Evolutionary conservation across 163 green algal genomes (phyloP).

Genomic region (Scenedesmus sp.): DNA sequence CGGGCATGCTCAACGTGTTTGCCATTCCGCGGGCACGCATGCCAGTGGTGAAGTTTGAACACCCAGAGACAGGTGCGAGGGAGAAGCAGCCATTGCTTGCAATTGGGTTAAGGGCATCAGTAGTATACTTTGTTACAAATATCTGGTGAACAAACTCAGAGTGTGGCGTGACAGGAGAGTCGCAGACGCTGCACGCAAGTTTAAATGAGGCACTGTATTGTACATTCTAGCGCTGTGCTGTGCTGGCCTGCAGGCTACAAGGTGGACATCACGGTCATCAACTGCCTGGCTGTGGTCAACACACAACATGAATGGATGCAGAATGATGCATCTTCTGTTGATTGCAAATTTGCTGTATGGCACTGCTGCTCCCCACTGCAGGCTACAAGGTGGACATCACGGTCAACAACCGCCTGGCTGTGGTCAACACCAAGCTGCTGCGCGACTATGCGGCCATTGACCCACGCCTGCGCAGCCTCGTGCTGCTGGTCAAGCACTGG

Average conservation of each 20-base stretch:
- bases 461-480: conserved; percentile 73
- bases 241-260: no score
- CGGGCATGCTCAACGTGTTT: conserved; percentile 64
- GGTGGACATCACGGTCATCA: background rate
- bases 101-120: background rate
- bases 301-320: background rate
- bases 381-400: conserved; percentile 83
- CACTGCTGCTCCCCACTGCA: background rate
- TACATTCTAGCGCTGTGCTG: no score
- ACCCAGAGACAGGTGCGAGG: conserved; percentile 60
- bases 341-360: background rate
- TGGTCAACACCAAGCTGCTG: conserved; percentile 94
- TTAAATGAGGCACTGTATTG: no score
- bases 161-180: no score
- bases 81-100: conserved; percentile 22
- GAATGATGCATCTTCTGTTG: background rate
- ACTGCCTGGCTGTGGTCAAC: background rate
- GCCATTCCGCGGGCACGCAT: conserved; percentile 78
- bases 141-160: no score
- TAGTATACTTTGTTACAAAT: background rate
- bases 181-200: no score
- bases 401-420: conserved; percentile 93
- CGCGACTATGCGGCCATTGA: conserved; percentile 83
- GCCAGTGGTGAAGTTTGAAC: conserved; percentile 89
- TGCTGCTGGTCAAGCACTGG: conserved; percentile 94